Evolutionary conservation across 2,329 filamentous ascomycete genomes (phyloP).

Genomic region (Aspergillus cejpii): DNA sequence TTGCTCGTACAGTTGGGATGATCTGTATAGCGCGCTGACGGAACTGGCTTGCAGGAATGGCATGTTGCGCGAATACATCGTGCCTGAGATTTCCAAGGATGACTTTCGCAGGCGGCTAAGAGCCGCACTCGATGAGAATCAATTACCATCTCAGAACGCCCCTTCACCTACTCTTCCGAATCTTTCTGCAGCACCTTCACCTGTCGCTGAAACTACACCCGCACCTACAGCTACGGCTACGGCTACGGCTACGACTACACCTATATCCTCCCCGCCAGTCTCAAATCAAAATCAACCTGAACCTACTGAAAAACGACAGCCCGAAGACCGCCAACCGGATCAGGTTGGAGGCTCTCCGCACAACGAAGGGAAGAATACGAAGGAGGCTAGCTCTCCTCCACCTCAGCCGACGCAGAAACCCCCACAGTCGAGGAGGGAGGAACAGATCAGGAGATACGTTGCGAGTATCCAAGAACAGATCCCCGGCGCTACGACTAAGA

Average conservation of each 20-base stretch:
- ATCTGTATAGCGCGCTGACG: conserved; percentile 10
- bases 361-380: conserved; percentile 18
- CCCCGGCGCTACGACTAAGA: background rate
- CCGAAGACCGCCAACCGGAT: conserved; percentile 15
- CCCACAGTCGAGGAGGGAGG: conserved; percentile 60
- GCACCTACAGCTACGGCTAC: conserved; percentile 2
- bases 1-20: background rate
- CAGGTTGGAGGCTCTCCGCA: conserved; percentile 21
- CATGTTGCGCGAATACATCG: conserved; percentile 68
- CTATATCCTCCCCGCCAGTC: conserved; percentile 3
- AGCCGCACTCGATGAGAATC: conserved; percentile 35
- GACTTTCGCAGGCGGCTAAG: conserved; percentile 58
- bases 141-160: conserved; percentile 1
- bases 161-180: conserved; percentile 4
- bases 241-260: conserved; percentile 15
- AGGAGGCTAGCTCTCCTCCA: background rate
- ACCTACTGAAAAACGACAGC: background rate
- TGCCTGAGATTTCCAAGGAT: conserved; percentile 56
- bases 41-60: conserved; percentile 53
- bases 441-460: conserved; percentile 47
- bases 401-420: conserved; percentile 50
- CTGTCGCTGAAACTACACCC: conserved; percentile 3
- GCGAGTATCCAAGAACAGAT: conserved; percentile 38
- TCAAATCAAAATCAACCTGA: background rate
- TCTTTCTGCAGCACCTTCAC: conserved; percentile 3